phyloP scores from a whole-genome alignment of 306 rosid genomes.

The Arachis hypogaea region DNA sequence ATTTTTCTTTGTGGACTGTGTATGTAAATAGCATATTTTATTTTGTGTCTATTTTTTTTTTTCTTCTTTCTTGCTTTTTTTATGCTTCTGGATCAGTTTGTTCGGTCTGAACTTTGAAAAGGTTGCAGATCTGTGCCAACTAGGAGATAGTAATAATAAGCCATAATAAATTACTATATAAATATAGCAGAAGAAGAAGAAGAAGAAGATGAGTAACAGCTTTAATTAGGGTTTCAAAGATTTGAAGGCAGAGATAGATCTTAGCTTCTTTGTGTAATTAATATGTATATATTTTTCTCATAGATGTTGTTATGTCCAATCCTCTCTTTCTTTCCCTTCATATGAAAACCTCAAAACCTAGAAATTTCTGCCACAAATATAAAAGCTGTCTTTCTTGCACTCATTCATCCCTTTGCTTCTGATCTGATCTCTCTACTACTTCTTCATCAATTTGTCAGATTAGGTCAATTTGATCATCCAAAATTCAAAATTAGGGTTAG shows the following conservation, averaged over 20 bases:
- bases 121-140: constrained; percentile 44
- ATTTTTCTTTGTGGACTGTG: not conserved
- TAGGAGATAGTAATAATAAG: constrained; percentile 40
- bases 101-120: constrained; percentile 4
- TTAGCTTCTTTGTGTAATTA: constrained; percentile 44
- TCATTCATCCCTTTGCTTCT: constrained; percentile 42
- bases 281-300: not conserved
- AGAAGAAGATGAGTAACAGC: constrained; percentile 31
- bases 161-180: constrained; percentile 25
- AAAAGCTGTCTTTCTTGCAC: constrained; percentile 55
- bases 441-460: constrained; percentile 28
- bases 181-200: not conserved
- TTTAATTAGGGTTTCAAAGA: constrained; percentile 49
- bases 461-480: not conserved
- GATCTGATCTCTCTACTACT: not conserved
- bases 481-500: too few relatives aligned
- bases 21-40: not conserved
- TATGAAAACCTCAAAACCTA: constrained; percentile 45
- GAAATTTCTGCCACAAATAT: constrained; percentile 20
- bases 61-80: constrained; percentile 8
- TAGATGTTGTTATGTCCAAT: constrained; percentile 36
- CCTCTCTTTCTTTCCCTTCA: constrained; percentile 45
- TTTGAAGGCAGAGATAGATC: constrained; percentile 38
- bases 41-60: not conserved
- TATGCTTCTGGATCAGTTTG: constrained; percentile 34